These are phyloP conservation scores for Umbelopsis ramanniana DNA, from an alignment of 192 early-diverging fungal species.

Conservation along the genomic window DNA sequence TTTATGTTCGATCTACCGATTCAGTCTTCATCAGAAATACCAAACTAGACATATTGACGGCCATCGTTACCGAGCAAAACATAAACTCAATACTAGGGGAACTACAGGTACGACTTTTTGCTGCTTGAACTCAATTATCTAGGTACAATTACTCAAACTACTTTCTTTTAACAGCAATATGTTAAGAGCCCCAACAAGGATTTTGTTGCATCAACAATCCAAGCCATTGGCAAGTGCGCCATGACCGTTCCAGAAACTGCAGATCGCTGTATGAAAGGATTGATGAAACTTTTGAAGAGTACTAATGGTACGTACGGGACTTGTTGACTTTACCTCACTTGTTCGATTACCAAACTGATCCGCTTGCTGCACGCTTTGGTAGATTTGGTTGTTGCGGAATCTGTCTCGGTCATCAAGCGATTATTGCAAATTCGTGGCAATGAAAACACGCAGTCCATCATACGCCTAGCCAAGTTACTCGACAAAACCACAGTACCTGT, in stretches of 20 bases:
- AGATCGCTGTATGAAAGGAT: slow-evolving; percentile 55
- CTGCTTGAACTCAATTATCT: neutral
- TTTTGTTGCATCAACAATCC: slow-evolving; percentile 68
- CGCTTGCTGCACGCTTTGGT: neutral
- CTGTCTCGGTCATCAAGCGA: slow-evolving; percentile 74
- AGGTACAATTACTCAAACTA: slow-evolving; percentile 10
- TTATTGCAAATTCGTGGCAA: slow-evolving; percentile 62
- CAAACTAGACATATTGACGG: slow-evolving; percentile 85
- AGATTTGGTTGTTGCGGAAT: slow-evolving; percentile 78
- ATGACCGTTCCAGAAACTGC: slow-evolving; percentile 58
- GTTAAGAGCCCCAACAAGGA: slow-evolving; percentile 66
- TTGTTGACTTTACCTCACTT: neutral
- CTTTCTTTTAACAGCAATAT: slow-evolving; percentile 58
- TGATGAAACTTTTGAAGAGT: slow-evolving; percentile 62
- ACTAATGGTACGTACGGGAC: slow-evolving; percentile 52
- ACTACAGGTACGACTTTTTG: slow-evolving; percentile 58
- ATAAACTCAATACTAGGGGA: slow-evolving; percentile 73
- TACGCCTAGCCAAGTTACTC: slow-evolving; percentile 62
- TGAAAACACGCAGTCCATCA: slow-evolving; percentile 54
- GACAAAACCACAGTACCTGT: slow-evolving; percentile 66
- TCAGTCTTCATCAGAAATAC: slow-evolving; percentile 76
- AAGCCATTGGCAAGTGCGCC: slow-evolving; percentile 64
- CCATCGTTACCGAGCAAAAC: slow-evolving; percentile 70
- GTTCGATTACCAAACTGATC: neutral
- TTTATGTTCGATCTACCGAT: slow-evolving; percentile 82